Conservation (phyloP, 2,329 filamentous ascomycete species). For the Pseudogymnoascus pannorum region DNA sequence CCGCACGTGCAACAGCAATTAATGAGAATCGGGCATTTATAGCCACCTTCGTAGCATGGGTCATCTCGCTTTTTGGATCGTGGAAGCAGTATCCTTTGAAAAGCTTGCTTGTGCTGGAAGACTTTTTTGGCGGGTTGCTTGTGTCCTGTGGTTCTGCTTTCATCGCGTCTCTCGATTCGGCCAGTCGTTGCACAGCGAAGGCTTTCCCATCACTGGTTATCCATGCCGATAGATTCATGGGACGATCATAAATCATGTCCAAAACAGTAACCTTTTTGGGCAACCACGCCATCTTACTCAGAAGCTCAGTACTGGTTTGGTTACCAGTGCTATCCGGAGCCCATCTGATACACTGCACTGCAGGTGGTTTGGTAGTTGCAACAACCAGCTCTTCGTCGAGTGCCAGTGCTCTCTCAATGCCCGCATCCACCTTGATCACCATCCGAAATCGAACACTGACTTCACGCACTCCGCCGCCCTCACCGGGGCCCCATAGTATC, state of each 20-base stretch:
- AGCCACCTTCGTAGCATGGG: constrained; percentile 63
- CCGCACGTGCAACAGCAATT: constrained; percentile 74
- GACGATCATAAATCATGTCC: constrained; percentile 88
- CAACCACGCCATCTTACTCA: constrained; percentile 81
- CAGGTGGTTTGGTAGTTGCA: constrained; percentile 81
- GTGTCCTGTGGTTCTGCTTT: constrained; percentile 29
- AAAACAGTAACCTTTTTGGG: constrained; percentile 67
- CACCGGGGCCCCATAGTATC: constrained; percentile 68
- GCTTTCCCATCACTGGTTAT: constrained; percentile 79
- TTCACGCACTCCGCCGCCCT: constrained; percentile 75
- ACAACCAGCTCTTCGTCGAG: constrained; percentile 90
- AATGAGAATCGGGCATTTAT: constrained; percentile 95
- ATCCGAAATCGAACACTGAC: constrained; percentile 89
- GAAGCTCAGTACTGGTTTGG: constrained; percentile 84
- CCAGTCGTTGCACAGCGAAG: constrained; percentile 76
- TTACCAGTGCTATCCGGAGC: constrained; percentile 71
- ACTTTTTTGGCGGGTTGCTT: constrained; percentile 35
- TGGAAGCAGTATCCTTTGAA: constrained; percentile 94
- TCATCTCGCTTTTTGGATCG: constrained; percentile 50
- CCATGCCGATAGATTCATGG: constrained; percentile 95
- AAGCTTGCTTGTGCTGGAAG: constrained; percentile 46
- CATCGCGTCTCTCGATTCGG: constrained; percentile 37
- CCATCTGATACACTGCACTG: constrained; percentile 97
- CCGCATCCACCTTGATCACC: constrained; percentile 96
- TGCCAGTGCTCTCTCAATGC: constrained; percentile 79